A percentile compares a stretch with the other conserved stretches of the same genome.
These are phyloP conservation scores for Ramularia endophylla DNA, from an alignment of 2,329 filamentous ascomycete species.

Conservation along the genomic window DNA sequence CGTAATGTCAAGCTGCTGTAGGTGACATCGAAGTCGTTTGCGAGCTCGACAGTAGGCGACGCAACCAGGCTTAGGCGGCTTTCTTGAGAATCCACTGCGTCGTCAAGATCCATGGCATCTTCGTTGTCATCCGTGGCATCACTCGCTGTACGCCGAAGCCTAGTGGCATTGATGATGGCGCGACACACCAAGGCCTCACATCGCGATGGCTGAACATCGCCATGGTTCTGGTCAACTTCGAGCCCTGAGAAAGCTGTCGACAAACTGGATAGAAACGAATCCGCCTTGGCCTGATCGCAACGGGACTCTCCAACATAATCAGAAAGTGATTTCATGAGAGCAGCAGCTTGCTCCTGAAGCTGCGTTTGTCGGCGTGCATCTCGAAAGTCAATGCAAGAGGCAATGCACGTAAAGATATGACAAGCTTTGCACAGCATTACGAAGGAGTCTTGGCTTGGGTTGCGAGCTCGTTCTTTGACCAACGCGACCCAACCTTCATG, in stretches of 20 bases:
- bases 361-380: conserved; percentile 24
- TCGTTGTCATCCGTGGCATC: conserved; percentile 37
- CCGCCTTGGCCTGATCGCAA: conserved; percentile 39
- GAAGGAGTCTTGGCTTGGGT: conserved; percentile 18
- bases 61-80: conserved; percentile 40
- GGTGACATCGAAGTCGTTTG: conserved; percentile 36
- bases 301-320: conserved; percentile 32
- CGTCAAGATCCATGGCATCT: conserved; percentile 63
- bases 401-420: conserved; percentile 25
- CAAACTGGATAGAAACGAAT: conserved; percentile 36
- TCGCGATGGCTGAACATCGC: neutral
- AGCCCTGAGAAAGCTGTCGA: conserved; percentile 21
- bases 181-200: conserved; percentile 19
- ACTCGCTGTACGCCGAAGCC: conserved; percentile 19
- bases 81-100: conserved; percentile 56
- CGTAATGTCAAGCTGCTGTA: conserved; percentile 19
- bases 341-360: conserved; percentile 22
- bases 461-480: conserved; percentile 8
- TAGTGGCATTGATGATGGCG: conserved; percentile 7
- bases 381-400: conserved; percentile 19
- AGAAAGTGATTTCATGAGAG: conserved; percentile 28
- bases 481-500: conserved; percentile 11
- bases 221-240: neutral
- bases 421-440: conserved; percentile 19
- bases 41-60: conserved; percentile 34